Evolutionary conservation across 2,329 filamentous ascomycete genomes (phyloP).

Genomic region (Karstenula rhodostoma): DNA sequence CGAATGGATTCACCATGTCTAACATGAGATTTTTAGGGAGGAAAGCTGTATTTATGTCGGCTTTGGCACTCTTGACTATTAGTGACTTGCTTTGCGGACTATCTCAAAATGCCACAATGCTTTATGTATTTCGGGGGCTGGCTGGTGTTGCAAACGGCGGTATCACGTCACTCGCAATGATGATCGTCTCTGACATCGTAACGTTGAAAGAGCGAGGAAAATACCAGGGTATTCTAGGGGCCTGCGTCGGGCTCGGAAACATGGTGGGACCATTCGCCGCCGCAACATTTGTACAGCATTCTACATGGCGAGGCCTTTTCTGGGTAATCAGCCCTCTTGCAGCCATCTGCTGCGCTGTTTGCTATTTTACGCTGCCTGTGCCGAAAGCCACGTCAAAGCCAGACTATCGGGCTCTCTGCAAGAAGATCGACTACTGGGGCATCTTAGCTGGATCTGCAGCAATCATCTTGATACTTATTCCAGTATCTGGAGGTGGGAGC

Average conservation of each 20-base stretch:
- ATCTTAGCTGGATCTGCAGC: conserved; percentile 63
- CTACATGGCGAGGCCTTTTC: conserved; percentile 33
- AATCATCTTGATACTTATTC: conserved; percentile 67
- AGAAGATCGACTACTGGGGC: conserved; percentile 68
- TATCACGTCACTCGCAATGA: conserved; percentile 54
- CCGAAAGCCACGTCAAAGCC: conserved; percentile 60
- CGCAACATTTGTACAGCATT: conserved; percentile 29
- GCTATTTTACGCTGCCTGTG: conserved; percentile 27
- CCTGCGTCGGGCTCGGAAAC: conserved; percentile 34
- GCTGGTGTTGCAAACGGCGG: conserved; percentile 8
- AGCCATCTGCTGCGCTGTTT: conserved; percentile 21
- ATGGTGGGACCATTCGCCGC: conserved; percentile 37
- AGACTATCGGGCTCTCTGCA: conserved; percentile 57
- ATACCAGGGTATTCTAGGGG: conserved; percentile 46
- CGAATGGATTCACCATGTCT: not conserved
- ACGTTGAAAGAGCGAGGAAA: conserved; percentile 49
- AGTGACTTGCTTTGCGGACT: conserved; percentile 68
- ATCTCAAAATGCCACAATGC: conserved; percentile 62
- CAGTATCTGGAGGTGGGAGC: conserved; percentile 51
- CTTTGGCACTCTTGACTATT: conserved; percentile 61
- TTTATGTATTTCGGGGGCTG: conserved; percentile 67
- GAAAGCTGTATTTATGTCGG: conserved; percentile 58
- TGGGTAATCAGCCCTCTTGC: conserved; percentile 30
- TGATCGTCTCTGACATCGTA: conserved; percentile 49
- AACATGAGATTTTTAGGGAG: conserved; percentile 17